These are phyloP conservation scores for Lachancea lanzarotensis DNA, from an alignment of 805 yeast genomes.

Conservation along the genomic window DNA sequence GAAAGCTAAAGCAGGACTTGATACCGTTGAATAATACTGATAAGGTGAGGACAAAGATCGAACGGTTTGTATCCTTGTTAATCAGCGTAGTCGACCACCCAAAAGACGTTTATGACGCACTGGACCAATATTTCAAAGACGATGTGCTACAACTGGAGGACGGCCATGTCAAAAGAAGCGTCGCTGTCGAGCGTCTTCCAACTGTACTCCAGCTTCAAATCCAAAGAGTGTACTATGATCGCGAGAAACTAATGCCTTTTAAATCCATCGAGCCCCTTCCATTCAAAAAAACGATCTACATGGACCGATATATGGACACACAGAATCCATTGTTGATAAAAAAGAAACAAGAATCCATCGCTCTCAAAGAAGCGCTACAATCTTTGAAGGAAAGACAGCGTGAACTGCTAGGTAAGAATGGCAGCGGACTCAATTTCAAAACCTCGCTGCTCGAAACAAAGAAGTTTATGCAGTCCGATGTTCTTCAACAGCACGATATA, in stretches of 20 bases:
- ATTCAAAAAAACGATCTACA: slow-evolving; percentile 66
- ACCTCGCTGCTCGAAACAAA: slow-evolving; percentile 52
- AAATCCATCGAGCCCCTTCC: slow-evolving; percentile 80
- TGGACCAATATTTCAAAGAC: slow-evolving; percentile 71
- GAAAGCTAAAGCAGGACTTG: slow-evolving; percentile 74
- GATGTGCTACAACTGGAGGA: slow-evolving; percentile 64
- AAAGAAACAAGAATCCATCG: slow-evolving; percentile 47
- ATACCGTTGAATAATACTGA: slow-evolving; percentile 38
- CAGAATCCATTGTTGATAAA: slow-evolving; percentile 45
- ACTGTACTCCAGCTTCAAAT: slow-evolving; percentile 84
- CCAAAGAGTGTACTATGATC: slow-evolving; percentile 87
- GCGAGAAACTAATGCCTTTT: slow-evolving; percentile 63
- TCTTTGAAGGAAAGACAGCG: slow-evolving; percentile 40
- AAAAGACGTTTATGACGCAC: slow-evolving; percentile 79
- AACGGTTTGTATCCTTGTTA: slow-evolving; percentile 72
- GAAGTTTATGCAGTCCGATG: slow-evolving; percentile 45
- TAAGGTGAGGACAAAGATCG: slow-evolving; percentile 48
- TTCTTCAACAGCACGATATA: slow-evolving; percentile 39
- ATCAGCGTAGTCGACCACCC: slow-evolving; percentile 88
- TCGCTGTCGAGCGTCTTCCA: slow-evolving; percentile 69
- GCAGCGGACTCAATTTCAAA: slow-evolving; percentile 42
- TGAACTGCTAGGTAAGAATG: slow-evolving; percentile 40
- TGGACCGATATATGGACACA: slow-evolving; percentile 83
- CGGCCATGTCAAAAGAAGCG: slow-evolving; percentile 66
- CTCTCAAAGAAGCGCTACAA: slow-evolving; percentile 54